Percentiles rank a stretch among this genome's conserved stretches.
Evolutionary conservation across 202 grass and related monocot genomes (phyloP).

Genomic region (Bolboschoenoplectus hybrid): DNA sequence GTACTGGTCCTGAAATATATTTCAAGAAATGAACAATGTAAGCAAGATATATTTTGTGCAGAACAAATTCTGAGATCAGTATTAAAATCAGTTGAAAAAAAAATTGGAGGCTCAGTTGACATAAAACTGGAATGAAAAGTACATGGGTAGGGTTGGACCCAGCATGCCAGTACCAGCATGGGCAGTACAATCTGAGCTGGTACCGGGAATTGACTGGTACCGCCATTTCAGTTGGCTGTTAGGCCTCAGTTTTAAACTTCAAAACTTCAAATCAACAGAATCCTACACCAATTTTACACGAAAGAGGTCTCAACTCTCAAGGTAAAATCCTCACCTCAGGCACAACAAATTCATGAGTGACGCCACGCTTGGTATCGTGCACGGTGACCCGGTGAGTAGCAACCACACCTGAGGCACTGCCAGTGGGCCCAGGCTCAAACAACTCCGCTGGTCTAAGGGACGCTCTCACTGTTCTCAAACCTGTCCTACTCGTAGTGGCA

Average conservation of each 20-base stretch:
- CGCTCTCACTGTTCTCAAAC: slow-evolving; percentile 29
- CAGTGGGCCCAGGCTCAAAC: slow-evolving; percentile 29
- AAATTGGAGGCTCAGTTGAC: neutral
- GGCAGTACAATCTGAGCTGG: neutral
- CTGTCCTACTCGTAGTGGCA: neutral
- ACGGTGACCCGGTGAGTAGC: slow-evolving; percentile 80
- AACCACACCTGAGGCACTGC: slow-evolving; percentile 26
- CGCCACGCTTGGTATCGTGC: slow-evolving; percentile 76
- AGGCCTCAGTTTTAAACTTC: neutral
- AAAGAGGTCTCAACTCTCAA: neutral
- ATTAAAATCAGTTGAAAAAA: too few relatives aligned
- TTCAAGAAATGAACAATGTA: neutral
- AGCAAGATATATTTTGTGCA: neutral
- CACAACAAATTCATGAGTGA: slow-evolving; percentile 83
- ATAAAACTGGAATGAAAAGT: neutral
- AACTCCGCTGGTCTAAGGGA: slow-evolving; percentile 56
- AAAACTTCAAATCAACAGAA: neutral
- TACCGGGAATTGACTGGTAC: neutral
- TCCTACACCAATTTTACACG: neutral
- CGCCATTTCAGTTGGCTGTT: neutral
- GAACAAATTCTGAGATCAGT: neutral
- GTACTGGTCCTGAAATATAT: slow-evolving; percentile 73
- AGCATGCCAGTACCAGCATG: neutral
- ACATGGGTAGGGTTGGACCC: neutral
- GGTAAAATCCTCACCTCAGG: slow-evolving; percentile 57